Evolutionary conservation across 2,329 filamentous ascomycete species (phyloP), one percentile per base, ranked within the genome.

Genomic region (Monascus ruber): DNA sequence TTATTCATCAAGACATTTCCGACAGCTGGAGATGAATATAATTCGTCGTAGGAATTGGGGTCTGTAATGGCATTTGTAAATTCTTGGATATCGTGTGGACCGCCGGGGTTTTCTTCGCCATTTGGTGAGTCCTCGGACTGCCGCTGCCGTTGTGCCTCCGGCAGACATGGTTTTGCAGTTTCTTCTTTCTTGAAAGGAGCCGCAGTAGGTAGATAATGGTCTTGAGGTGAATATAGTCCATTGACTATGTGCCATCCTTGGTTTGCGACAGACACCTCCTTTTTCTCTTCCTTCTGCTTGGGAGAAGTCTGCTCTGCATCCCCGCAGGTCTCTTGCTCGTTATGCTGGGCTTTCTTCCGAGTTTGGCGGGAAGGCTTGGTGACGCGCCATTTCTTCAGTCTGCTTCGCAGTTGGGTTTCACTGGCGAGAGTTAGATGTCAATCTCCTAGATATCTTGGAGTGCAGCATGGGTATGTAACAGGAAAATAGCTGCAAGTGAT

Each of bases 331-430:
- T 48, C 34, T 24, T 25, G 42, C 17, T 39, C 37, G 7, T 36
- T 34, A 35, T 53, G 48, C 5, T 50, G 49, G n/a, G 55, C 50
- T 37, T 63, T 64, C 52, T 64, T 65, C 37, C 62, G 57, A 37
- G 55, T 60, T 42, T 65, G 63, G 10, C 63, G 62, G 24, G 62
- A 65, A n/a, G 62, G 62, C 42, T 66, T 66, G 40, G 61, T 66
- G 31, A 66, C 62, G 17, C 63, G 53, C 63, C 63, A 66, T 53
- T 65, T 66, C 58, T 66, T 66, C 35, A 66, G 43, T 39, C 61
- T 55, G 42, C 63, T 66, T 39, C 63, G 61, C 41, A 65, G 44
- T 47, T 66, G 63, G n/a, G 63, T 66, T 48, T 66, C 63, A 50
- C 63, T 66, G 40, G 31, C 17, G 17, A 17, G 17, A 17, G 3